Base-by-base conservation (phyloP, 805 yeast genomes). In the Cyberlindnera americana region DNA sequence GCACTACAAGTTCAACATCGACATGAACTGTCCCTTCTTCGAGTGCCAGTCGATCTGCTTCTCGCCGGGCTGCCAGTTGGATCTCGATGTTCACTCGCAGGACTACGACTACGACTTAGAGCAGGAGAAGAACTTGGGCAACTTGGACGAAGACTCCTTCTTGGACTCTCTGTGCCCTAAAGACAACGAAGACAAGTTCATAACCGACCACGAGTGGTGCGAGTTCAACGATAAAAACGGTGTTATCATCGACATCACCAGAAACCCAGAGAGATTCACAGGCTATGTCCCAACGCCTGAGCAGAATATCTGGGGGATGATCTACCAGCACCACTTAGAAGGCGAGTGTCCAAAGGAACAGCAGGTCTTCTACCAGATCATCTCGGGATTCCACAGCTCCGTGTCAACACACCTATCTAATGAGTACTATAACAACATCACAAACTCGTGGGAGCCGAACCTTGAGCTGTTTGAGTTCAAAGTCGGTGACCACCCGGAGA, bases 221-320 rank as follows among this genome's bases (percentile, higher is more conserved):
- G 85, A 81, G 56, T 64, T 81, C 27, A 86, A 79, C 52, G 75
- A 73, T 49, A 77, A 78, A 52, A 74, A 79, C 44, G 80, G 89
- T 39, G 96, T 88, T 2, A 82, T 83, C 53, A 95, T 93, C 21
- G 88, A 90, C 54, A 72, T 93, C 41, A 70, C 82, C 16, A 86
- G 84, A 39, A 95, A 95, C 57, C 96, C 96, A 1, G 99, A 93
- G 62, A 72, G 98, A 54, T 93, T 86, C 66, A 95, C 99, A 0
- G 99, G 99, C 0, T 93, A 93, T 57, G 84, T 89, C 23, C 99
- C 99, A 22, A 78, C 81, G 36, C 96, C 93, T 55, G 87, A 96
- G 17, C 78, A 82, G 50, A 88, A 83, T 57, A 87, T 93, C 33
- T 93, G 99, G 99, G 71, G 78, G 29, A 87, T 95, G 49, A 89